A percentile compares a stretch with the other conserved stretches of the same genome.
phyloP scores from a whole-genome alignment of 1,284 basidiomycete genomes.

The Malassezia nana region DNA sequence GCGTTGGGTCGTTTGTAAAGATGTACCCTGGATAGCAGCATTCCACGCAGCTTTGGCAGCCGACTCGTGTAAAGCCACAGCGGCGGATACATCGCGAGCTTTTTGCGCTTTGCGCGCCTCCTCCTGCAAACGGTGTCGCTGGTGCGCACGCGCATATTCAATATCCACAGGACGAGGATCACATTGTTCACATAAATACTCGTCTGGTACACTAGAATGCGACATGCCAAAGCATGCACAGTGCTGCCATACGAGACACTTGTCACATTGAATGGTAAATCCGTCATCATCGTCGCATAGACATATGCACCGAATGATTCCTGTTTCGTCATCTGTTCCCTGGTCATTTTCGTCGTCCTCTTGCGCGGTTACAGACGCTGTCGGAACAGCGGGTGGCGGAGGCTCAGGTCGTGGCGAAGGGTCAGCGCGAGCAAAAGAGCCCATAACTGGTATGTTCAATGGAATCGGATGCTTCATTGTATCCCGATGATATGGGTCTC shows the following conservation, averaged over 20 bases:
- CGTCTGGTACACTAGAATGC: slow-evolving; percentile 59
- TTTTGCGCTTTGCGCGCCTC: slow-evolving; percentile 29
- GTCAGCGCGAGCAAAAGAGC: not conserved
- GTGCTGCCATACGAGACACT: slow-evolving; percentile 81
- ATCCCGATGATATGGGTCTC: not conserved
- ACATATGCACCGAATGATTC: slow-evolving; percentile 58
- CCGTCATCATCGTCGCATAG: slow-evolving; percentile 67
- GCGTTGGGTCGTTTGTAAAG: not conserved
- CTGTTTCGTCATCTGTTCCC: slow-evolving; percentile 37
- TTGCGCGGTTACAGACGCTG: not conserved
- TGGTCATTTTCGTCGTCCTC: slow-evolving; percentile 28
- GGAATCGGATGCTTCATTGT: not conserved
- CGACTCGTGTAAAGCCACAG: not conserved
- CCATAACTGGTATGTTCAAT: not conserved
- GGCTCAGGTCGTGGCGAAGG: not conserved
- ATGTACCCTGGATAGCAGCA: not conserved
- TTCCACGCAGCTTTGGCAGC: slow-evolving; percentile 13
- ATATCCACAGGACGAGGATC: slow-evolving; percentile 42
- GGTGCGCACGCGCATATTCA: slow-evolving; percentile 35
- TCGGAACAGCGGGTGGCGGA: not conserved
- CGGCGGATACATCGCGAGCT: not conserved
- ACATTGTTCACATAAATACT: slow-evolving; percentile 50
- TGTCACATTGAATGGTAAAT: slow-evolving; percentile 82
- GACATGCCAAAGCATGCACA: slow-evolving; percentile 64
- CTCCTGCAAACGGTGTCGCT: slow-evolving; percentile 36